Evolutionary conservation across 2,329 filamentous ascomycete species (phyloP).

Genomic region (Tolypocladium paradoxum): DNA sequence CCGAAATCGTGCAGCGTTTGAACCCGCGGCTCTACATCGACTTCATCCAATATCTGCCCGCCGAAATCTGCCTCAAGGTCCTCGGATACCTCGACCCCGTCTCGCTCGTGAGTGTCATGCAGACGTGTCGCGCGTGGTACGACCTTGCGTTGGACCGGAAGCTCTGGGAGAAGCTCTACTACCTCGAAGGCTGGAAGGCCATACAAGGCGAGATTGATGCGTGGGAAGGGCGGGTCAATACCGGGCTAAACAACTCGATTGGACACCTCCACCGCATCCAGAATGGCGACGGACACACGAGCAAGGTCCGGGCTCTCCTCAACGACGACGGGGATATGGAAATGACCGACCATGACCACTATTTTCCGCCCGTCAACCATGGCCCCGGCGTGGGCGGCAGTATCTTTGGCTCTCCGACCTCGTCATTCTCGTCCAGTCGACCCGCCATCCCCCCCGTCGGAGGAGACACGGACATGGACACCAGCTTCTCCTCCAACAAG

Average conservation of each 20-base stretch:
- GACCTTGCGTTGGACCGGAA: constrained; percentile 69
- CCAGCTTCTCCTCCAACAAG: constrained; percentile 11
- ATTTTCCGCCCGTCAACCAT: constrained; percentile 12
- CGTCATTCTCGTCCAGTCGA: constrained; percentile 19
- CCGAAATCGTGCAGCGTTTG: constrained; percentile 68
- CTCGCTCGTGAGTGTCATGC: constrained; percentile 69
- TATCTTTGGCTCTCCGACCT: constrained; percentile 23
- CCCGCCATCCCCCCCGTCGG: constrained; percentile 13
- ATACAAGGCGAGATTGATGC: constrained; percentile 52
- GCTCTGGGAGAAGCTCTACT: constrained; percentile 77
- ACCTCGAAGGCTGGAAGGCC: constrained; percentile 75
- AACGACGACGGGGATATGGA: constrained; percentile 38
- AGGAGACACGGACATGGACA: constrained; percentile 19
- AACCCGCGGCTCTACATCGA: constrained; percentile 85
- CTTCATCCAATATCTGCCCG: constrained; percentile 74
- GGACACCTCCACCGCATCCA: constrained; percentile 31
- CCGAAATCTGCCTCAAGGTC: constrained; percentile 84
- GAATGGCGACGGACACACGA: constrained; percentile 37
- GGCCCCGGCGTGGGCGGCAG: constrained; percentile 11
- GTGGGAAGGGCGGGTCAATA: constrained; percentile 53
- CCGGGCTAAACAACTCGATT: constrained; percentile 25
- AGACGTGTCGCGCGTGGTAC: constrained; percentile 74
- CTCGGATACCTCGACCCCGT: constrained; percentile 75
- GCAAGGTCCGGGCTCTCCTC: constrained; percentile 44
- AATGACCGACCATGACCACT: constrained; percentile 30